A percentile compares a stretch with the other conserved stretches of the same genome.
phyloP scores from a whole-genome alignment of 2,329 filamentous ascomycete species.

The Cyphellophora europaea region DNA sequence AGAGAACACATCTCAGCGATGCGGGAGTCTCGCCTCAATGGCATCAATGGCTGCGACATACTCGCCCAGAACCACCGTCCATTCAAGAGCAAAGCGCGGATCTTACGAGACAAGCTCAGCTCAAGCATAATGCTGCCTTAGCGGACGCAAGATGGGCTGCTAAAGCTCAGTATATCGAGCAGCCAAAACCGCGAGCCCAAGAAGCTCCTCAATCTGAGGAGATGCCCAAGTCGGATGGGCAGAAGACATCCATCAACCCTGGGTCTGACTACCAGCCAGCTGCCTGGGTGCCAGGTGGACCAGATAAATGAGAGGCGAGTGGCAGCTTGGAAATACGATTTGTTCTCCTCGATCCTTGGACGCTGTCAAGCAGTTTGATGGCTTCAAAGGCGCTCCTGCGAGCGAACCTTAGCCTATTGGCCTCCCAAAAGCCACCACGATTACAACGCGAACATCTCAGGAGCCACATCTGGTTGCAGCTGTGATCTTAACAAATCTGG shows the following conservation, averaged over 20 bases:
- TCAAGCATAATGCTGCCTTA: constrained; percentile 49
- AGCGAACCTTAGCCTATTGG: neutral
- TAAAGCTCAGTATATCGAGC: constrained; percentile 50
- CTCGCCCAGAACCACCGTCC: constrained; percentile 45
- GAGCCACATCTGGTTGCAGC: neutral
- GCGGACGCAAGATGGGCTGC: constrained; percentile 55
- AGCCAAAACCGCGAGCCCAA: constrained; percentile 24
- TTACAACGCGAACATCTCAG: neutral
- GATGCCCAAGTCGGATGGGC: neutral
- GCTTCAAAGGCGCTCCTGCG: neutral
- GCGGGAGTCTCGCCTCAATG: constrained; percentile 55
- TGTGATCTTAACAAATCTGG: neutral
- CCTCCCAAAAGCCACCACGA: neutral
- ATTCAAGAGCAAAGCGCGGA: constrained; percentile 52
- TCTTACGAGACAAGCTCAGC: constrained; percentile 44
- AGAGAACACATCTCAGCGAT: constrained; percentile 46
- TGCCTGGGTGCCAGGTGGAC: neutral
- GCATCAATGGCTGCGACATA: constrained; percentile 60
- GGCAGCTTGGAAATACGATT: neutral
- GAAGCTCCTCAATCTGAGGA: neutral
- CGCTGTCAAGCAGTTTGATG: neutral
- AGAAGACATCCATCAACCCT: neutral
- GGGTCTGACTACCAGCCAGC: neutral
- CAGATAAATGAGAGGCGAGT: neutral
- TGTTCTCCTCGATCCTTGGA: neutral